phyloP scores from a whole-genome alignment of 2,329 filamentous ascomycete genomes.

The Cercospora sp. region DNA sequence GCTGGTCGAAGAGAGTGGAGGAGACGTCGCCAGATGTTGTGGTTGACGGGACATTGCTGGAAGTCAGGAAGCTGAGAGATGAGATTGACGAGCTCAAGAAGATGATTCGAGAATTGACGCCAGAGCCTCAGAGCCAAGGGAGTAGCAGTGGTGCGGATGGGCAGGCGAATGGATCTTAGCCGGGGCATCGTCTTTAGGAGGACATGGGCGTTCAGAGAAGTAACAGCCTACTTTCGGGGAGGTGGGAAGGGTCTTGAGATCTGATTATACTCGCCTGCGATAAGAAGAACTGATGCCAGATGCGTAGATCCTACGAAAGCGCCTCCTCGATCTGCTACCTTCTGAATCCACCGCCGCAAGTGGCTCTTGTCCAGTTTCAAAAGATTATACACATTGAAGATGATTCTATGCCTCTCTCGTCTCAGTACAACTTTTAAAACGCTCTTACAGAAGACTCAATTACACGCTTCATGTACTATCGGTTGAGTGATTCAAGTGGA shows the following conservation, averaged over 20 bases:
- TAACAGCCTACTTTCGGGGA: background rate
- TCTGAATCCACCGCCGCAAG: too few species aligned
- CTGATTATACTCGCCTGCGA: background rate
- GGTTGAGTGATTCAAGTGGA: too few species aligned
- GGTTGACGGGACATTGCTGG: conserved; percentile 71
- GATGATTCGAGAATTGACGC: conserved; percentile 34
- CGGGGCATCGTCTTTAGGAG: background rate
- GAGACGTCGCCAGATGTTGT: conserved; percentile 78
- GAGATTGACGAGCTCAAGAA: conserved; percentile 50
- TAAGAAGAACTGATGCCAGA: background rate
- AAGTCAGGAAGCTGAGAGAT: conserved; percentile 51
- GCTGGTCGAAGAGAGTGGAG: conserved; percentile 79
- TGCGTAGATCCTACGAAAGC: background rate
- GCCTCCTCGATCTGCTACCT: too few species aligned
- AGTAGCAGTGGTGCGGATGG: background rate
- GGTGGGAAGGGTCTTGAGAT: background rate
- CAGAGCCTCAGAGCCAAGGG: conserved; percentile 12
- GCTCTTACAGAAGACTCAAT: too few species aligned
- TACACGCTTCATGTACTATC: too few species aligned
- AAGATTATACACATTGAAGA: too few species aligned
- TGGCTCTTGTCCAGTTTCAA: too few species aligned
- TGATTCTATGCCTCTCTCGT: too few species aligned
- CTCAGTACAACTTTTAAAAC: too few species aligned
- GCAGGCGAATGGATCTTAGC: background rate
- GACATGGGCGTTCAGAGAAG: background rate